Evolutionary conservation across 2,329 filamentous ascomycete genomes (phyloP).

Genomic region (Colletotrichum sp.): DNA sequence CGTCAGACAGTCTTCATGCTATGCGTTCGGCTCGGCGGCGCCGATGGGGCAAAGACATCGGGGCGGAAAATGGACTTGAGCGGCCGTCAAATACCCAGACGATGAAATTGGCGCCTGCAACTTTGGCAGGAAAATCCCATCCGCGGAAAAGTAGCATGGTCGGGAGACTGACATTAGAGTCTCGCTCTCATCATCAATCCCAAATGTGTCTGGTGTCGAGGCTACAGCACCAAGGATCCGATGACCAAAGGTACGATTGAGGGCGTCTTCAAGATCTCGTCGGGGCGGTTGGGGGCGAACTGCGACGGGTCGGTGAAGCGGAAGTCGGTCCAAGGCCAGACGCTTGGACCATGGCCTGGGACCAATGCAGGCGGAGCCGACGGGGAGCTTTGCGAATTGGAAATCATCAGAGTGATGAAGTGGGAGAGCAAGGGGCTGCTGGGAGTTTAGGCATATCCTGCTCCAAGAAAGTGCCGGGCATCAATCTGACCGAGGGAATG

Average conservation of each 20-base stretch:
- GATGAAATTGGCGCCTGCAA: neutral
- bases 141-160: neutral
- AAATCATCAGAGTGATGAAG: neutral
- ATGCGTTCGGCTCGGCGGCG: neutral
- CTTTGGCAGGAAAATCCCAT: neutral
- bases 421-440: neutral
- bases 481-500: neutral
- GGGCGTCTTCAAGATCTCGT: neutral
- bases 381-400: neutral
- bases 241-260: neutral
- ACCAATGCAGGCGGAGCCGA: neutral
- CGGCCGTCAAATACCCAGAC: neutral
- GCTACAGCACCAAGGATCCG: neutral
- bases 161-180: neutral
- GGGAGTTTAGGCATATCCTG: neutral
- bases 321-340: neutral
- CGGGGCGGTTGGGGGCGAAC: neutral
- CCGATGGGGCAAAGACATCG: neutral
- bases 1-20: neutral
- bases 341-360: neutral
- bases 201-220: neutral
- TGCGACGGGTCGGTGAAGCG: neutral
- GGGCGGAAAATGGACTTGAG: neutral
- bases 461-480: neutral
- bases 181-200: neutral